Base-by-base conservation (phyloP, 441 rosid species). In the Hura crepitans region DNA sequence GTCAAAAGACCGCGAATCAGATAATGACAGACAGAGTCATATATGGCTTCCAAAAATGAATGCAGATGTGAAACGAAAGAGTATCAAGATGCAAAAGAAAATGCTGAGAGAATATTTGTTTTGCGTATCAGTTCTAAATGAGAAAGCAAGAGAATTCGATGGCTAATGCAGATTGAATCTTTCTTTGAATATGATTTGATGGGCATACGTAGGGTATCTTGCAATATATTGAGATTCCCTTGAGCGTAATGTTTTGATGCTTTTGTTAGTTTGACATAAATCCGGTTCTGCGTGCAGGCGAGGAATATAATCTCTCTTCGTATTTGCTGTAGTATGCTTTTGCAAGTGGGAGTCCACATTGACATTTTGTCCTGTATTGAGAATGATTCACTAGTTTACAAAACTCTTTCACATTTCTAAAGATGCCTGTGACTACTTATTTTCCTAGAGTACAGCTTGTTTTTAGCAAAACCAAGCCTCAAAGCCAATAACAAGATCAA, bases 211-310 rank as follows among this genome's bases (percentile, higher is more conserved):
- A 27, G 55, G 58, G 46, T 22, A 58, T 69, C 30, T 45, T 18
- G 64, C 56, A 69, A 58, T 45, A 28, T 57, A 30, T 28, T 20
- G 10, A 20, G 42, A 45, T 43, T 23, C 35, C 35, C 6, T 7
- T 18, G 72, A 28, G 25, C 43, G 17, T 43, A 18, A 47, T 65
- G 11, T 28, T 47, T 28, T 49, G 57, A 30, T 65, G 68, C 58
- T 49, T 31, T 20, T 47, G 4, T 35, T 14, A 0, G 9, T 27
- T 47, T n/a, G n/a, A n/a, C 35, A 22, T 0, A 50, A 49, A 51
- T 51, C 31, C 20, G 70, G 33, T 66, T 8, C 59, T 53, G 70
- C 60, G 22, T 2, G 13, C 31, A 33, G 31, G 46, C 15, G 23
- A 15, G 28, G 62, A 25, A 54, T 54, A 54, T 22, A 13, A 22